Conservation (phyloP, 345 rosid species). For the Barbarea vulgaris region DNA sequence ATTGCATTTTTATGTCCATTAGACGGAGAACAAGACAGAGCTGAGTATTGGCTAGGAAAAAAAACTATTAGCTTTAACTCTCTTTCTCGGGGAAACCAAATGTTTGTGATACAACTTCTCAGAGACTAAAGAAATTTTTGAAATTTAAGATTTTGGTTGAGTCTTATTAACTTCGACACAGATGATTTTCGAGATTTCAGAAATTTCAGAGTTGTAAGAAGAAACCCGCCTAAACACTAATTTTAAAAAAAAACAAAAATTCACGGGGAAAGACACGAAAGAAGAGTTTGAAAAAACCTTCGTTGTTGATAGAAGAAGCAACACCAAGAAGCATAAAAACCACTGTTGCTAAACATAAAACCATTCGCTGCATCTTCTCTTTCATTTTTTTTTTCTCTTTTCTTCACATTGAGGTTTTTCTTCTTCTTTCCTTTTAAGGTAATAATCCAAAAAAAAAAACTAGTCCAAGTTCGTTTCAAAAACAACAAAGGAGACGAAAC, state of each 20-base stretch:
- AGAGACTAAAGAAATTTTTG: neutral
- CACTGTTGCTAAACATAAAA: constrained; percentile 27
- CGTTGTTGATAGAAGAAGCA: constrained; percentile 53
- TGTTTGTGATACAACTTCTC: neutral
- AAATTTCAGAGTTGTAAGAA: neutral
- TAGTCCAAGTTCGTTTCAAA: neutral
- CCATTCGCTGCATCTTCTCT: constrained; percentile 36
- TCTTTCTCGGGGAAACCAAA: constrained; percentile 25
- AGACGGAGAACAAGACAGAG: constrained; percentile 13
- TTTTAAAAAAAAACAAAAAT: neutral
- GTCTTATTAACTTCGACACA: neutral
- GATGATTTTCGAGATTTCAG: neutral
- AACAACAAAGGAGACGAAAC: constrained; percentile 22
- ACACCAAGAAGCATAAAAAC: constrained; percentile 40
- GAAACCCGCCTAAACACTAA: neutral
- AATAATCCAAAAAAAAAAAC: constrained; percentile 18
- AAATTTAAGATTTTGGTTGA: neutral
- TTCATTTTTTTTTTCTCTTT: neutral
- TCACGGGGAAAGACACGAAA: neutral
- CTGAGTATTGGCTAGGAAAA: constrained; percentile 24
- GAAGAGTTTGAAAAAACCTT: constrained; percentile 47
- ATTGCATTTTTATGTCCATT: neutral
- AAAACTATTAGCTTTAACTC: constrained; percentile 28
- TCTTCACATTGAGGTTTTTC: neutral
- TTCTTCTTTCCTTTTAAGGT: constrained; percentile 13